phyloP scores from a whole-genome alignment of 257 asterid genomes.

The Solanum sejunctum region DNA sequence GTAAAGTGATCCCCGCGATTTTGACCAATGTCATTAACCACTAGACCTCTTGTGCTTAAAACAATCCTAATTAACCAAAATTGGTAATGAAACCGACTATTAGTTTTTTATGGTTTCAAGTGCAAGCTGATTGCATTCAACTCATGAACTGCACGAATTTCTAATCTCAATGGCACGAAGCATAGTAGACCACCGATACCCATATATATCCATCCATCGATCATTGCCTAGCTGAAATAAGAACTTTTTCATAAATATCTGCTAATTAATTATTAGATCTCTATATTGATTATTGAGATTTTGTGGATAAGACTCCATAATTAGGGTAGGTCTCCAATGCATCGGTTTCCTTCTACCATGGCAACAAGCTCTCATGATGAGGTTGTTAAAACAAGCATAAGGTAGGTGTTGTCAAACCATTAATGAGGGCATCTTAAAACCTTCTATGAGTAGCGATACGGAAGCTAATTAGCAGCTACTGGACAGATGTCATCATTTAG shows the following conservation, averaged over 20 bases:
- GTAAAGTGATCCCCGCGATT: not conserved
- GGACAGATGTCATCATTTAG: not conserved
- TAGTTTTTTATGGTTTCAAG: not conserved
- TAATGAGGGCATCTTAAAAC: not conserved
- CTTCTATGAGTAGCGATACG: not conserved
- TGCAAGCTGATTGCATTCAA: not conserved
- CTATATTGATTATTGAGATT: not conserved
- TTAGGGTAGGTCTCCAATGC: not conserved
- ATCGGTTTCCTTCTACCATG: not conserved
- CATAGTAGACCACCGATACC: not conserved
- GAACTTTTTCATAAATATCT: not conserved
- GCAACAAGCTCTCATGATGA: not conserved
- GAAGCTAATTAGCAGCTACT: not conserved
- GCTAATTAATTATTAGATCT: not conserved
- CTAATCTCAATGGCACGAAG: not conserved
- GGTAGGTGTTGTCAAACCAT: not conserved
- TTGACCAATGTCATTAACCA: not conserved
- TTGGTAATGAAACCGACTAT: not conserved
- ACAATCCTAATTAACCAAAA: not conserved
- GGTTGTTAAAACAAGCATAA: not conserved
- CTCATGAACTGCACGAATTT: not conserved
- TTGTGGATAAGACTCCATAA: not conserved
- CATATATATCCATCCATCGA: not conserved
- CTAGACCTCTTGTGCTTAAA: not conserved
- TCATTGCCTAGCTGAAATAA: not conserved